Percentiles rank a stretch among this genome's conserved stretches.
Conservation (phyloP, 306 rosid genomes). For the Gynostemma pentaphyllum region DNA sequence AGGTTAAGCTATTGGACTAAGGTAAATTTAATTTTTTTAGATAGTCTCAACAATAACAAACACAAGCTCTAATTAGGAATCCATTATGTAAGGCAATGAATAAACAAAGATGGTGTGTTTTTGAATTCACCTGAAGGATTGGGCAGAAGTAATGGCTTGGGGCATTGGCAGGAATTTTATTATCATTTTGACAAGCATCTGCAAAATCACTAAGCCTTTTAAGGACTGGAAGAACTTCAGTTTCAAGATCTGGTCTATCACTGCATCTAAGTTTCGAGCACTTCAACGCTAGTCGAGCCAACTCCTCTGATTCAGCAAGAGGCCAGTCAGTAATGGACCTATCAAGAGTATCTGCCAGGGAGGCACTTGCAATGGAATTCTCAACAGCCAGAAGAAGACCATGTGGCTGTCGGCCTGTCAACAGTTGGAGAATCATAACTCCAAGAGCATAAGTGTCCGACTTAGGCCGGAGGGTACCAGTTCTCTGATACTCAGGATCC, state of each 20-base stretch:
- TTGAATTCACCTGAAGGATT: constrained; percentile 67
- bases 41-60: too few species aligned
- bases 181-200: constrained; percentile 33
- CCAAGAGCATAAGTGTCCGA: constrained; percentile 90
- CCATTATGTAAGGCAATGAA: not conserved
- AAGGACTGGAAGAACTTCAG: constrained; percentile 78
- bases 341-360: constrained; percentile 48
- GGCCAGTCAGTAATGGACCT: constrained; percentile 82
- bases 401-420: constrained; percentile 56
- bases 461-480: constrained; percentile 85
- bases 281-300: constrained; percentile 51
- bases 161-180: constrained; percentile 20
- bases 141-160: constrained; percentile 89
- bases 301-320: constrained; percentile 48
- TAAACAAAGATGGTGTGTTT: not conserved
- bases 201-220: constrained; percentile 42
- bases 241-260: constrained; percentile 89
- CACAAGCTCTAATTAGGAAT: too few species aligned
- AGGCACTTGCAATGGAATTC: constrained; percentile 49
- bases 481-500: constrained; percentile 98
- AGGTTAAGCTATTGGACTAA: too few species aligned
- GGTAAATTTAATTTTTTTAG: too few species aligned
- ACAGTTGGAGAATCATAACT: constrained; percentile 57
- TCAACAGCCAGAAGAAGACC: constrained; percentile 45
- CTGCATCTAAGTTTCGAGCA: constrained; percentile 81